Evolutionary conservation across 106 monocot species (phyloP).

Genomic region (Platanthera guangdongensis): DNA sequence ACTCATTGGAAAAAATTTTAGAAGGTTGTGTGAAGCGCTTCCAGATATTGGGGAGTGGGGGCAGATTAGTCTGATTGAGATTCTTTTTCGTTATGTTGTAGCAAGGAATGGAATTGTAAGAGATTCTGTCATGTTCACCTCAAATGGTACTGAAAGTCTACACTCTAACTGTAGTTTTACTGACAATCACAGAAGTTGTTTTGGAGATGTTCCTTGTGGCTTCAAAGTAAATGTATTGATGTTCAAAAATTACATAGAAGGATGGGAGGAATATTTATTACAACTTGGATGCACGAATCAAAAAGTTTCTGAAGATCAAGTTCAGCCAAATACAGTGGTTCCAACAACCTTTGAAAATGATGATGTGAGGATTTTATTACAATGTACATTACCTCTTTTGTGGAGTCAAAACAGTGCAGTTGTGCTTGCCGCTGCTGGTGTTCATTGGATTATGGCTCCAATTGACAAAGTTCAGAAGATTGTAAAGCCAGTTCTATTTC

Average conservation of each 20-base stretch:
- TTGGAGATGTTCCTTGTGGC: slow-evolving; percentile 8
- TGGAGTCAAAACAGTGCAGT: slow-evolving; percentile 98
- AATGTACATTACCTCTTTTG: slow-evolving; percentile 78
- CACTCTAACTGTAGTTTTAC: slow-evolving; percentile 12
- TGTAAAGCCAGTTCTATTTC: slow-evolving; percentile 78
- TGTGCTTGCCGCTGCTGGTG: slow-evolving; percentile 85
- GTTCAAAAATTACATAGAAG: slow-evolving; percentile 64
- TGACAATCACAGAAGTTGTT: slow-evolving; percentile 7
- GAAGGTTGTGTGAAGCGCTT: slow-evolving; percentile 73
- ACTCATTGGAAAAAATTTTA: slow-evolving; percentile 60
- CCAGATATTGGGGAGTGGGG: slow-evolving; percentile 98
- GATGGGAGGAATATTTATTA: slow-evolving; percentile 33
- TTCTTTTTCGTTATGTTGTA: slow-evolving; percentile 70
- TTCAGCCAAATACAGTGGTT: neutral
- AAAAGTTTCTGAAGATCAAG: slow-evolving; percentile 3
- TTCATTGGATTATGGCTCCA: slow-evolving; percentile 87
- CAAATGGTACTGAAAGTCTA: slow-evolving; percentile 4
- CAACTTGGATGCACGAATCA: slow-evolving; percentile 4
- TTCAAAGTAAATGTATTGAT: slow-evolving; percentile 25
- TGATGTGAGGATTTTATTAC: slow-evolving; percentile 65
- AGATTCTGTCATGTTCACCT: slow-evolving; percentile 54
- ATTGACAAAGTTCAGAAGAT: slow-evolving; percentile 46
- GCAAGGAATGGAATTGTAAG: slow-evolving; percentile 82
- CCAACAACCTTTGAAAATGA: slow-evolving; percentile 48
- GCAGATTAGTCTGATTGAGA: slow-evolving; percentile 75